These are phyloP conservation scores for Coemansia aciculifera DNA, from an alignment of 192 early-diverging fungal genomes.

Conservation along the genomic window DNA sequence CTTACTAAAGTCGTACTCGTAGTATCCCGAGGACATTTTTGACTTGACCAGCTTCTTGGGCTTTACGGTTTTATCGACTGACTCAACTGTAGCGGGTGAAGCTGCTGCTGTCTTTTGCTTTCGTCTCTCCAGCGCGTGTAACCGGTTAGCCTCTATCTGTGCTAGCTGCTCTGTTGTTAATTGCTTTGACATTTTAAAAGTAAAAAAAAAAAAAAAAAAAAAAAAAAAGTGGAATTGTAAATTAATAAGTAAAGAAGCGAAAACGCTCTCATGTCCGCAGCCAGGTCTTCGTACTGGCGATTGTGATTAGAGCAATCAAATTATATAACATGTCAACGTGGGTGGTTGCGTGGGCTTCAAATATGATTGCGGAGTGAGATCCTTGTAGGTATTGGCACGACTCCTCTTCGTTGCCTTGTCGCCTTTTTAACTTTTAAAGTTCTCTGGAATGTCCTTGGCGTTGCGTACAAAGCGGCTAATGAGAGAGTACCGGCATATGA, in stretches of 20 bases:
- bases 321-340: neutral
- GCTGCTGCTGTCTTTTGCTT: slow-evolving; percentile 7
- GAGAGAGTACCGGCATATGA: slow-evolving; percentile 30
- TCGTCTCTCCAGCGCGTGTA: slow-evolving; percentile 47
- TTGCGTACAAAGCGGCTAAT: slow-evolving; percentile 31
- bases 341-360: no score
- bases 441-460: neutral
- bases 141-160: slow-evolving; percentile 54
- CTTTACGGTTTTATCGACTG: slow-evolving; percentile 5
- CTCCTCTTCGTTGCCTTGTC: neutral
- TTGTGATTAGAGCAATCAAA: neutral
- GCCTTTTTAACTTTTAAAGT: neutral
- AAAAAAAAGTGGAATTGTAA: no score
- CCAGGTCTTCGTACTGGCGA: neutral
- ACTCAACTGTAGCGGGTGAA: neutral
- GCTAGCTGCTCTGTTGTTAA: slow-evolving; percentile 53
- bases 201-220: neutral
- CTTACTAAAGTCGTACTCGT: slow-evolving; percentile 85
- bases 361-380: neutral
- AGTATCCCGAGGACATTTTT: slow-evolving; percentile 52
- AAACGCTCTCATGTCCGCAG: neutral
- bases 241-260: no score
- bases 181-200: slow-evolving; percentile 18
- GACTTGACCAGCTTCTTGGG: slow-evolving; percentile 18
- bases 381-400: neutral